Evolutionary conservation across 78 protist genomes (phyloP).

Genomic region (Dictyostelium discoideum): dicty_2.7 NC_007088.5:6532001-6532500

Average conservation of each 20-base stretch:
- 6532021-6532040: neutral
- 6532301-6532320: neutral
- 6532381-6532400: neutral
- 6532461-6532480: constrained; percentile 48
- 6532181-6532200: no score
- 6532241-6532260: neutral
- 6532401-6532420: neutral
- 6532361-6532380: neutral
- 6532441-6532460: neutral
- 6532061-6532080: no score
- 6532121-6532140: no score
- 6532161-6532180: no score
- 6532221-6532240: no score
- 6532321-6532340: neutral
- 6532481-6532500: constrained; percentile 66
- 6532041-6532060: no score
- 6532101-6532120: no score
- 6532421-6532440: neutral
- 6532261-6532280: neutral
- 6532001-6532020: no score
- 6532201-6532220: no score
- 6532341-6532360: neutral
- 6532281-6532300: no score
- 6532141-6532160: no score
- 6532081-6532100: no score